Evolutionary conservation across 164 flowering plant genomes (phyloP).

Genomic region (Magnolia kwangsiensis): DNA sequence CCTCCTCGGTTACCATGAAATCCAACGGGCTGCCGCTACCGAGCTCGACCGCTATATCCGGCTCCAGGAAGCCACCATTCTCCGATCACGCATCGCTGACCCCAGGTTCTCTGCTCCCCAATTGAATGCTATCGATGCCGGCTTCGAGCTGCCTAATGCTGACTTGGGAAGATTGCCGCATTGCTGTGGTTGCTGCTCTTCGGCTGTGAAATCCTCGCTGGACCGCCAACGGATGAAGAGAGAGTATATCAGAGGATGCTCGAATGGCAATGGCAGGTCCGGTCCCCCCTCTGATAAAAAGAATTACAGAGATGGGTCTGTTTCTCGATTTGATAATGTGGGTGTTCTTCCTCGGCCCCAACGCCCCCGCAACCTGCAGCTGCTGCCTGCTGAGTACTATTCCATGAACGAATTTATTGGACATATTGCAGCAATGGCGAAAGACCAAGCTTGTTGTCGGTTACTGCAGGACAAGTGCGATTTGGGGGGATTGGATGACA

Average conservation of each 20-base stretch:
- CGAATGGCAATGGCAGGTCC: not conserved
- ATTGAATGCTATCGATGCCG: not conserved
- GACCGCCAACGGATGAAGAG: not conserved
- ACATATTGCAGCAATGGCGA: constrained; percentile 16
- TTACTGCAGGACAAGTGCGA: constrained; percentile 30
- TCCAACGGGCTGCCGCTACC: not conserved
- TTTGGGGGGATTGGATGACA: constrained; percentile 15
- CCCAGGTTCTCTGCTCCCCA: not conserved
- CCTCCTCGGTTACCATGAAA: not conserved
- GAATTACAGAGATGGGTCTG: not conserved
- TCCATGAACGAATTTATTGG: constrained; percentile 29
- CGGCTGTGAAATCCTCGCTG: not conserved
- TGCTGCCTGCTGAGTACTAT: not conserved
- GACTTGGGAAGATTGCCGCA: not conserved
- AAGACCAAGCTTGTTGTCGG: constrained; percentile 27
- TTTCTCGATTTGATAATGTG: not conserved
- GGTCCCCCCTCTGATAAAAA: not conserved
- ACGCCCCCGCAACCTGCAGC: not conserved
- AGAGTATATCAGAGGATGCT: not conserved
- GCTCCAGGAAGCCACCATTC: not conserved
- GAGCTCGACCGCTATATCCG: not conserved
- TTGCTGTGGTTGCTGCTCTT: not conserved
- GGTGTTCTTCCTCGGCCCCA: not conserved
- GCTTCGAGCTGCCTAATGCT: not conserved
- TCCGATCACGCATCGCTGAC: not conserved